phyloP scores from a whole-genome alignment of 805 yeast species.

The Wickerhamomyces xylosicus region DNA sequence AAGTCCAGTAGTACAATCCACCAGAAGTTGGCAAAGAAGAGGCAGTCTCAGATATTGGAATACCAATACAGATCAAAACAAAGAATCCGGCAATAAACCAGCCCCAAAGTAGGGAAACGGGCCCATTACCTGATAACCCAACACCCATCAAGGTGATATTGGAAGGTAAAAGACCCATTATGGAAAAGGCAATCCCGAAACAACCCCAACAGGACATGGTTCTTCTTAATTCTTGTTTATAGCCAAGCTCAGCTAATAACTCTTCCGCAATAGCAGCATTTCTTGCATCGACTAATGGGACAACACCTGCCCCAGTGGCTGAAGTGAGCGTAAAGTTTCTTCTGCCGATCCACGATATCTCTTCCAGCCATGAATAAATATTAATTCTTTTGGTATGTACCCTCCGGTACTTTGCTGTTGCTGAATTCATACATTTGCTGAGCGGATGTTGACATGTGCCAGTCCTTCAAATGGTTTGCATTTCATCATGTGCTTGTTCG shows the following conservation, averaged over 20 bases:
- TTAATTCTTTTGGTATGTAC: no score
- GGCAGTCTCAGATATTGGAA: conserved; percentile 54
- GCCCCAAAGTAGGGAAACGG: conserved; percentile 56
- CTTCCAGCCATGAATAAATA: no score
- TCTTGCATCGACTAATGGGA: neutral
- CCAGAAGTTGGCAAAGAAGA: conserved; percentile 68
- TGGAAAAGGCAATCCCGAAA: conserved; percentile 55
- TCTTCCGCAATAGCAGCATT: conserved; percentile 1
- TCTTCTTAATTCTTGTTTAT: conserved; percentile 53
- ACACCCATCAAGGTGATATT: conserved; percentile 39
- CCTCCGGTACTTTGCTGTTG: no score
- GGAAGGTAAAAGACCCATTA: conserved; percentile 58
- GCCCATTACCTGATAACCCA: conserved; percentile 39
- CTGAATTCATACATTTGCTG: no score
- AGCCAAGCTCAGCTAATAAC: conserved; percentile 33
- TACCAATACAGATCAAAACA: conserved; percentile 41
- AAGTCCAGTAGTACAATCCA: conserved; percentile 62
- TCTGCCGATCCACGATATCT: no score
- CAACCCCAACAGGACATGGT: conserved; percentile 47
- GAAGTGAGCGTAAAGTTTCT: no score
- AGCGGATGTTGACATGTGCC: no score
- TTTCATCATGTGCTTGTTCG: no score
- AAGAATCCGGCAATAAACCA: conserved; percentile 53
- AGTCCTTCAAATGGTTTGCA: no score
- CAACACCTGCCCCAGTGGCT: no score